These are phyloP conservation scores for Chrysanthemum seticuspe DNA, from an alignment of 129 eudicot species.

Conservation along the genomic window DNA sequence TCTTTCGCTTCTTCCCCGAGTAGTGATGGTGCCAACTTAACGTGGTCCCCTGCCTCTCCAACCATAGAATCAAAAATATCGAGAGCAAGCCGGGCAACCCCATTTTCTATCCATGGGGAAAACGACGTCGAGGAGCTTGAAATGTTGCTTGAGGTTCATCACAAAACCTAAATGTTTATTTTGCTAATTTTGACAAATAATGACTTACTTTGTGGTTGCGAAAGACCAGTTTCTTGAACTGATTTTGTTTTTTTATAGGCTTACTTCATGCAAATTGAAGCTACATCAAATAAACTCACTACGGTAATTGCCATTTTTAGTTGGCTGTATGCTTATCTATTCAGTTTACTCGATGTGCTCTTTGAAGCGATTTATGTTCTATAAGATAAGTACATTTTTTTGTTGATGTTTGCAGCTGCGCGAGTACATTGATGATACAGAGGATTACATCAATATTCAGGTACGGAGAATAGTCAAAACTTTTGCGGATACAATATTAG, in stretches of 20 bases:
- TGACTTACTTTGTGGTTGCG: background rate
- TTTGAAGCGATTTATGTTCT: background rate
- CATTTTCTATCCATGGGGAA: slow-evolving; percentile 43
- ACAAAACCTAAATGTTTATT: slow-evolving; percentile 3
- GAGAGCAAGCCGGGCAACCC: slow-evolving; percentile 53
- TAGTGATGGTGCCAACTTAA: slow-evolving; percentile 30
- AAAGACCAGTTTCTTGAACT: slow-evolving; percentile 2
- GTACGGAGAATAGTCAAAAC: slow-evolving; percentile 26
- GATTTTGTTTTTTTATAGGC: slow-evolving; percentile 42
- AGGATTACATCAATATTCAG: slow-evolving; percentile 95
- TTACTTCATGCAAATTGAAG: slow-evolving; percentile 81
- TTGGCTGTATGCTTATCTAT: slow-evolving; percentile 8
- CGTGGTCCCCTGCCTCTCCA: slow-evolving; percentile 65
- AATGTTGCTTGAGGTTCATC: slow-evolving; percentile 79
- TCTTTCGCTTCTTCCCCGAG: slow-evolving; percentile 48
- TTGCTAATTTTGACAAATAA: background rate
- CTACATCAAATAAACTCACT: slow-evolving; percentile 67
- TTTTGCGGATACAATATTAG: background rate
- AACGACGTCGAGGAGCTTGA: slow-evolving; percentile 82
- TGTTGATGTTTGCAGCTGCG: slow-evolving; percentile 53
- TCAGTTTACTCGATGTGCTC: background rate
- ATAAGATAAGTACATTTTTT: background rate
- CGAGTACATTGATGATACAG: slow-evolving; percentile 94
- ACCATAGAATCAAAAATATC: slow-evolving; percentile 54
- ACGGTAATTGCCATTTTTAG: slow-evolving; percentile 42